These are phyloP conservation scores for Annulohypoxylon nitens DNA, from an alignment of 495 filamentous ascomycete genomes.

Conservation along the genomic window DNA sequence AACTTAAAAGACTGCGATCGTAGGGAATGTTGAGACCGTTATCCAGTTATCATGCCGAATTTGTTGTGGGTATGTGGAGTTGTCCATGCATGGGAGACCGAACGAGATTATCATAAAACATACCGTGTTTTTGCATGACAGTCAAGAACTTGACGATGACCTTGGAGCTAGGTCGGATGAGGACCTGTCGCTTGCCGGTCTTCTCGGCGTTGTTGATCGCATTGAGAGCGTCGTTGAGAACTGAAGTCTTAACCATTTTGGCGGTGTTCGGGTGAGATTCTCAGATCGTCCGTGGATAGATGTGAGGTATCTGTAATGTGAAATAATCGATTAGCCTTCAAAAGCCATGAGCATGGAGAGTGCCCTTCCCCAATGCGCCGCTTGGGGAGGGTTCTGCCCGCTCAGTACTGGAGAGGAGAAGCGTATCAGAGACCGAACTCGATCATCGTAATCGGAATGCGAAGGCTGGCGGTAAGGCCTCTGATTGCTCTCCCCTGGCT, in stretches of 20 bases:
- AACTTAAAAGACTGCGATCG: conserved; percentile 99
- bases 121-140: conserved; percentile 99
- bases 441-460: conserved; percentile 37
- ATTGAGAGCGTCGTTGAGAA: conserved; percentile 99
- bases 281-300: conserved; percentile 75
- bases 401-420: conserved; percentile 80
- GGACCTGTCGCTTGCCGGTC: conserved; percentile 96
- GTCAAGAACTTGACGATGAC: conserved; percentile 99
- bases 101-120: conserved; percentile 54
- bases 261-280: conserved; percentile 72
- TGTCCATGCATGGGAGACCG: not conserved
- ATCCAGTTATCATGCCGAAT: conserved; percentile 99
- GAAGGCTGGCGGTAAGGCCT: conserved; percentile 39
- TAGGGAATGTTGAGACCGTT: conserved; percentile 80
- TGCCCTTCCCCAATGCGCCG: conserved; percentile 73
- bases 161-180: conserved; percentile 97
- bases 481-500: conserved; percentile 66
- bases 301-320: conserved; percentile 79
- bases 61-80: not conserved
- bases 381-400: conserved; percentile 88
- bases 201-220: conserved; percentile 99
- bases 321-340: conserved; percentile 78
- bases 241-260: conserved; percentile 98
- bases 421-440: conserved; percentile 71
- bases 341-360: conserved; percentile 90